A percentile compares a stretch with the other conserved stretches of the same genome.
Conservation (phyloP, 495 filamentous ascomycete species). For the Penicillium cinerascens region DNA sequence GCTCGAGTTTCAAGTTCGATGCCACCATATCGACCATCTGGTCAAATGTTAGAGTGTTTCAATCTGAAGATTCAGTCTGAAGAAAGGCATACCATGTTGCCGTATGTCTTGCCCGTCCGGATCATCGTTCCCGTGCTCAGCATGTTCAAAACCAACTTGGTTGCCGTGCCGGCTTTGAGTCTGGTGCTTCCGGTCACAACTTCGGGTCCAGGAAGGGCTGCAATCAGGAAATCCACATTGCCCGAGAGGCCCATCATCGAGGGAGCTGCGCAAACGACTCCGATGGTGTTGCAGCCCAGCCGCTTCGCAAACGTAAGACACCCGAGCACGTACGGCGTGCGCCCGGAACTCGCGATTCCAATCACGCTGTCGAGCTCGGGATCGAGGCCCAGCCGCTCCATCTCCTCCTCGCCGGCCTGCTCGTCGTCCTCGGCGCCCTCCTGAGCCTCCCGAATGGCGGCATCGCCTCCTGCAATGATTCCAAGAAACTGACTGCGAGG, state of each 20-base stretch:
- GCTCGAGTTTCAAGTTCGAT: slow-evolving; percentile 36
- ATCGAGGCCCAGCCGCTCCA: slow-evolving; percentile 24
- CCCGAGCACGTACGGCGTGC: slow-evolving; percentile 39
- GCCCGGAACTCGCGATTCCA: slow-evolving; percentile 40
- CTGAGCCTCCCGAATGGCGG: slow-evolving; percentile 35
- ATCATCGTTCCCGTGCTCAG: slow-evolving; percentile 41
- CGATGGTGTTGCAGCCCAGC: slow-evolving; percentile 33
- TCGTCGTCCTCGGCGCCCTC: slow-evolving; percentile 40
- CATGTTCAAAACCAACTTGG: slow-evolving; percentile 41
- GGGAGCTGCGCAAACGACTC: slow-evolving; percentile 31
- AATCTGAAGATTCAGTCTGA: no score
- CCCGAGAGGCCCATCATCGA: slow-evolving; percentile 27
- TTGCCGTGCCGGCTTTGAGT: slow-evolving; percentile 38
- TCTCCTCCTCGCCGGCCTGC: slow-evolving; percentile 20
- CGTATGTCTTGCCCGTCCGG: slow-evolving; percentile 37
- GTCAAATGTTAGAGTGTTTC: not conserved
- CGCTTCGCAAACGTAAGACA: slow-evolving; percentile 32
- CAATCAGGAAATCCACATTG: slow-evolving; percentile 29
- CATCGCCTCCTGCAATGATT: no score
- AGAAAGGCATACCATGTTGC: slow-evolving; percentile 30
- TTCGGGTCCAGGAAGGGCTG: slow-evolving; percentile 33
- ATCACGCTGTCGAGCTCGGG: slow-evolving; percentile 33
- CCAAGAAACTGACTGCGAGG: no score
- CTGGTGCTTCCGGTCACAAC: slow-evolving; percentile 40
- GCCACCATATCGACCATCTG: slow-evolving; percentile 41